Percentiles rank a stretch among this genome's conserved stretches.
phyloP scores from a whole-genome alignment of 495 filamentous ascomycete genomes.

The Tetracladium marchalianum region DNA sequence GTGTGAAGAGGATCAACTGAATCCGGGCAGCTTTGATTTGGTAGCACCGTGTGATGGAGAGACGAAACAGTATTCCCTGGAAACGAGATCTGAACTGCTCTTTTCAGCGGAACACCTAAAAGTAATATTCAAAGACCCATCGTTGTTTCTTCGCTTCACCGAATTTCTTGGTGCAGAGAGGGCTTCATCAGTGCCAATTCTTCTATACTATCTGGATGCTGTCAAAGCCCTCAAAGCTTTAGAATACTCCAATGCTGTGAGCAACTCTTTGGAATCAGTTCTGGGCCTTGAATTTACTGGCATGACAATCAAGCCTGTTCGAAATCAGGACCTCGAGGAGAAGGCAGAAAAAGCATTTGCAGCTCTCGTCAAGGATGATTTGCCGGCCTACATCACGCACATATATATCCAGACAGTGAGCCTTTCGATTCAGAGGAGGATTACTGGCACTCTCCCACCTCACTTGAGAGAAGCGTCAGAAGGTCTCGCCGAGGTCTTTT shows the following conservation, averaged over 20 bases:
- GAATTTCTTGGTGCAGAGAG: slow-evolving; percentile 53
- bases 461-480: slow-evolving; percentile 51
- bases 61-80: slow-evolving; percentile 36
- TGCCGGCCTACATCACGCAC: slow-evolving; percentile 62
- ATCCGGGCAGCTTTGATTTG: slow-evolving; percentile 44
- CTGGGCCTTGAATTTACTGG: slow-evolving; percentile 33
- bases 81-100: slow-evolving; percentile 50
- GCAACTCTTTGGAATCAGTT: slow-evolving; percentile 39
- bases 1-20: slow-evolving; percentile 33
- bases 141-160: slow-evolving; percentile 51
- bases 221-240: slow-evolving; percentile 63
- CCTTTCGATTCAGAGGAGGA: slow-evolving; percentile 43
- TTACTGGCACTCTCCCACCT: slow-evolving; percentile 43
- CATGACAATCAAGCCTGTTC: slow-evolving; percentile 31
- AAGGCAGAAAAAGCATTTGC: slow-evolving; percentile 49
- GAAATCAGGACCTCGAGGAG: slow-evolving; percentile 44
- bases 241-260: slow-evolving; percentile 56
- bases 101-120: slow-evolving; percentile 57
- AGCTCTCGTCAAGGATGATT: slow-evolving; percentile 50
- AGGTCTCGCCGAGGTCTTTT: slow-evolving; percentile 67
- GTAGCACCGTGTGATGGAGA: slow-evolving; percentile 26
- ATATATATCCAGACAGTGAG: slow-evolving; percentile 47
- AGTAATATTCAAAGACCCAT: slow-evolving; percentile 52
- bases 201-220: slow-evolving; percentile 63
- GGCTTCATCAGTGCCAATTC: slow-evolving; percentile 50